phyloP scores from a whole-genome alignment of 176 grass and related monocot species.

The Avena insularis region DNA sequence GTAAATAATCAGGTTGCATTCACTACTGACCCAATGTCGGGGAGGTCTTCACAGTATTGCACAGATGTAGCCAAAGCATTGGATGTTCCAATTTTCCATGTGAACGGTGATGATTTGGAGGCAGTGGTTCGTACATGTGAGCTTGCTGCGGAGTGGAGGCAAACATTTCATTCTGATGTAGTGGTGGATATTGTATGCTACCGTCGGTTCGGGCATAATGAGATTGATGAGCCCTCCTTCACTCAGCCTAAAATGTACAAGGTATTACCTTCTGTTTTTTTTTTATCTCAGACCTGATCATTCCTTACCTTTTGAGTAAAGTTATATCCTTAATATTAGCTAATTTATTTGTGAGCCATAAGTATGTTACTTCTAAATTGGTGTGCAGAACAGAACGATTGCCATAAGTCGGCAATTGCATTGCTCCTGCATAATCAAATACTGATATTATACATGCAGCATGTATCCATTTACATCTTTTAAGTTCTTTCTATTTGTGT shows the following conservation, averaged over 20 bases:
- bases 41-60: conserved; percentile 82
- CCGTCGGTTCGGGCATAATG: conserved; percentile 93
- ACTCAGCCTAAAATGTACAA: conserved; percentile 98
- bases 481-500: conserved; percentile 8
- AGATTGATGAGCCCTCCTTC: conserved; percentile 96
- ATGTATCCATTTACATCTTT: conserved; percentile 14
- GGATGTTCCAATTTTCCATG: conserved; percentile 90
- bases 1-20: conserved; percentile 84
- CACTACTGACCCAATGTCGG: conserved; percentile 71
- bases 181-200: conserved; percentile 96
- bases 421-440: conserved; percentile 31
- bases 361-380: conserved; percentile 24
- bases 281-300: conserved; percentile 10
- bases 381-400: conserved; percentile 18
- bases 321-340: neutral
- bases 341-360: neutral
- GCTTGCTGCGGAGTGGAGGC: conserved; percentile 91
- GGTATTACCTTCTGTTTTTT: conserved; percentile 48
- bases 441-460: neutral
- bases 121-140: conserved; percentile 89
- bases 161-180: conserved; percentile 94
- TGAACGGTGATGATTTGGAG: conserved; percentile 97
- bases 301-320: conserved; percentile 27
- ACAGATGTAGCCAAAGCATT: conserved; percentile 86
- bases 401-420: neutral